Evolutionary conservation across 164 flowering plant species (phyloP).

Genomic region (Stephania cephalantha): DNA sequence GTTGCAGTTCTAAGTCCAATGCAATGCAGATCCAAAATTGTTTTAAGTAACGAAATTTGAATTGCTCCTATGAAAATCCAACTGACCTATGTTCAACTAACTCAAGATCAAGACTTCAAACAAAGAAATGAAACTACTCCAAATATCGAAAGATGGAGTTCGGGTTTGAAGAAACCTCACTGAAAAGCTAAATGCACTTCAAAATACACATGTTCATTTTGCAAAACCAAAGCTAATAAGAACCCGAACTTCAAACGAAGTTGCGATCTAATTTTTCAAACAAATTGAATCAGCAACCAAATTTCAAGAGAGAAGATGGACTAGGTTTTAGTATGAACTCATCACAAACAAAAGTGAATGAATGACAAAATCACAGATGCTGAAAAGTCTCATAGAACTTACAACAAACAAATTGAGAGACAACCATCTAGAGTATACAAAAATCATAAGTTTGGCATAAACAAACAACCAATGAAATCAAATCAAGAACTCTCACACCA

Average conservation of each 20-base stretch:
- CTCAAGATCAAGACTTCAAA: constrained; percentile 4
- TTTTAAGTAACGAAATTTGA: constrained; percentile 8
- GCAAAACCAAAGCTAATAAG: constrained; percentile 1
- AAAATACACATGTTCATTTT: constrained; percentile 1
- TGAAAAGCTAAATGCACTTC: constrained; percentile 10
- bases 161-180: constrained; percentile 9
- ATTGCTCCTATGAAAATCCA: neutral
- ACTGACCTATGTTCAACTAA: too few species aligned
- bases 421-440: neutral
- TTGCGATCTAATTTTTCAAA: neutral
- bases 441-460: neutral
- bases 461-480: neutral
- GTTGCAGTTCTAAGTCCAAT: neutral
- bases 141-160: constrained; percentile 13
- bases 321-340: neutral
- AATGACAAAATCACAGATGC: neutral
- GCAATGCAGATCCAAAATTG: neutral
- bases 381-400: neutral
- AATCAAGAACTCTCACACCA: neutral
- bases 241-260: neutral
- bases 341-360: neutral
- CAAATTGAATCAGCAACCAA: neutral
- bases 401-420: neutral
- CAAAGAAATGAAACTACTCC: constrained; percentile 6
- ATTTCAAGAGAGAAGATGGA: neutral